Evolutionary conservation across 768 basidiomycete species (phyloP), one percentile per base, ranked within the genome.

Genomic region (Mycena alexandri): DNA sequence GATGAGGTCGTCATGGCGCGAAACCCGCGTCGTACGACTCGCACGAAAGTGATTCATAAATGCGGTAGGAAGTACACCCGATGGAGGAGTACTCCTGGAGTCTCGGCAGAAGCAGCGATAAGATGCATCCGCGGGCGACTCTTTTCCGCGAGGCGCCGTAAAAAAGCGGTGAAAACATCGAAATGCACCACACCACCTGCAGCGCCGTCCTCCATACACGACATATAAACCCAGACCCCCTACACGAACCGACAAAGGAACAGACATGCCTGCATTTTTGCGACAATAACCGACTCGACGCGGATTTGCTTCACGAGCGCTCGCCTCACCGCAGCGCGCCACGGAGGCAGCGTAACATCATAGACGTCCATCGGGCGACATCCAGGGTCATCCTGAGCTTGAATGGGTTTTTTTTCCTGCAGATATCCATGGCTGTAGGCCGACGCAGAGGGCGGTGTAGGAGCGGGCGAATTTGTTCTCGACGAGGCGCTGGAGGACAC

Each of bases 241-340:
- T n/a, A 12, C 38, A 38, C 10, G 4, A 38, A 38, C 38, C 29
- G 29, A 38, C 10, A 38, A 52, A 58, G 51, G 5, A n/a, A 8
- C 42, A 4, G 36, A 74, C 81, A 55, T 43, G 88, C 93, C 87
- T 94, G 93, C 83, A 93, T 86, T 43, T 76, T 82, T 3, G 87
- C 93, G 47, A 94, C 81, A 38, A 88, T 70, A 68, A 79, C 70
- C 5, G 89, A 90, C 79, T 95, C 93, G 73, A 80, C 77, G 41
- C 82, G 78, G 22, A 94, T 86, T 43, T 76, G 79, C 63, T 75
- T 77, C 44, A 93, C 81, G 17, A 94, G 78, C 61, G 71, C 75
- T 43, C 85, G 76, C 21, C 93, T 86, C 44, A 92, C 78, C 0
- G 79, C 83, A 25, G 89, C 87, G 68, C 91, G 80, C 93, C 92